phyloP scores from a whole-genome alignment of 2,329 filamentous ascomycete species.

The Aspergillus texensis region DNA sequence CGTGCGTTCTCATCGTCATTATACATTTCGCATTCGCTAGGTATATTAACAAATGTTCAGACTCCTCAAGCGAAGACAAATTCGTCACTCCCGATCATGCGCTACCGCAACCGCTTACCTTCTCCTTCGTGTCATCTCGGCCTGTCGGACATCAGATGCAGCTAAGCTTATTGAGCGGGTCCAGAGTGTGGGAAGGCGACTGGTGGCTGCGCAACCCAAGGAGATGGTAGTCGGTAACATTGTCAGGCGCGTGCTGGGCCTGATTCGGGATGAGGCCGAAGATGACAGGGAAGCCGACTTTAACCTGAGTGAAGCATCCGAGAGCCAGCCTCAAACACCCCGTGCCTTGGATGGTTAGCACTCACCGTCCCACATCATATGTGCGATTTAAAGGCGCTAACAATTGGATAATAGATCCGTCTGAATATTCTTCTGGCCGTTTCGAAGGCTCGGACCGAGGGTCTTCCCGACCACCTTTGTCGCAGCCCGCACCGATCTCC shows the following conservation, averaged over 20 bases:
- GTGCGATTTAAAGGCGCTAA: conserved; percentile 10
- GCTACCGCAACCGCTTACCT: conserved; percentile 90
- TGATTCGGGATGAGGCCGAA: conserved; percentile 88
- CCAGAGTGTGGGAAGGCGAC: conserved; percentile 72
- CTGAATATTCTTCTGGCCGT: conserved; percentile 30
- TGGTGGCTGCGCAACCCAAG: conserved; percentile 81
- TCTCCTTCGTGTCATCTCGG: conserved; percentile 81
- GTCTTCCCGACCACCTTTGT: conserved; percentile 60
- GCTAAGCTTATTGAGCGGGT: conserved; percentile 79
- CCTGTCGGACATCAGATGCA: conserved; percentile 76
- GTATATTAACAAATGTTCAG: conserved; percentile 48
- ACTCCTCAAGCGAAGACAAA: conserved; percentile 87
- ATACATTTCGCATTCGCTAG: background rate
- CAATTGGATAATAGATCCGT: conserved; percentile 27
- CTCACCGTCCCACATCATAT: background rate
- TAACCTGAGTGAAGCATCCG: conserved; percentile 62
- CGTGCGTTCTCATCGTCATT: conserved; percentile 57
- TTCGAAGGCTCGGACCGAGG: conserved; percentile 36
- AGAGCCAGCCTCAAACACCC: conserved; percentile 51
- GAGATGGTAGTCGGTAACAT: conserved; percentile 96
- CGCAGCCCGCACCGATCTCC: conserved; percentile 66
- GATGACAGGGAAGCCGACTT: conserved; percentile 72
- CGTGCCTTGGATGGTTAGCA: conserved; percentile 38
- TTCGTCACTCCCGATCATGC: conserved; percentile 82
- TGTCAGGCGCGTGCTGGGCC: conserved; percentile 81